Base-by-base conservation (phyloP, 805 yeast species). In the Candida stauntonica region DNA sequence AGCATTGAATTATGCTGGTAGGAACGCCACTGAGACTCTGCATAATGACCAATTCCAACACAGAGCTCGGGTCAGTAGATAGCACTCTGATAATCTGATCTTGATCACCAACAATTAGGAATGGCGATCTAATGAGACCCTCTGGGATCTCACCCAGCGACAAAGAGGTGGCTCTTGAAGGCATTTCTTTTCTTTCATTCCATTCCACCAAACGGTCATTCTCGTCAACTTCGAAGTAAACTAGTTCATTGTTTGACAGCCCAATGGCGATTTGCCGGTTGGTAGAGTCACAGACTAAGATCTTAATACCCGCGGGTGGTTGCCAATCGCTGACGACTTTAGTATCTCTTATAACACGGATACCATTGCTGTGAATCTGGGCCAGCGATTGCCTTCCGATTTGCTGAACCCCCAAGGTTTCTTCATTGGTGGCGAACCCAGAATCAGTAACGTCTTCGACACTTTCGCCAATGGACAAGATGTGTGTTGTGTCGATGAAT, bases 161-260 rank as follows among this genome's bases (percentile, higher is more conserved):
- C 6, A 76, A 36, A 1, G 70, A 54, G 0, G 77, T 70, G 7
- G 83, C 72, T 20, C 68, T 62, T 0, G 75, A 66, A 2, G 66
- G 55, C 48, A 83, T 64, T 40, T 79, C 81, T 21, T 75, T 63
- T 12, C 77, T 64, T 29, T 77, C 81, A 38, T 77, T 78, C 50
- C 78, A 81, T 54, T 91, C 96, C 24, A 78, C 72, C 34, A 93
- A 63, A 33, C 77, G 71, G 47, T 80, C 88, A 19, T 68, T 71
- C 9, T 72, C 72, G 46, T 77, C 86, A 20, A 79, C 64, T 58
- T 91, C 97, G 58, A 93, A 91, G 60, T 91, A 91, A 3, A 82
- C 80, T 4, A 91, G 50, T 40, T 84, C 89, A 39, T 78, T 68
- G 51, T 81, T 85, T 2, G 93, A 79, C 4, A 93, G 60, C 0